Conservation (phyloP, 352 stramenopile genomes). For the Phytophthora aleatoria region DNA sequence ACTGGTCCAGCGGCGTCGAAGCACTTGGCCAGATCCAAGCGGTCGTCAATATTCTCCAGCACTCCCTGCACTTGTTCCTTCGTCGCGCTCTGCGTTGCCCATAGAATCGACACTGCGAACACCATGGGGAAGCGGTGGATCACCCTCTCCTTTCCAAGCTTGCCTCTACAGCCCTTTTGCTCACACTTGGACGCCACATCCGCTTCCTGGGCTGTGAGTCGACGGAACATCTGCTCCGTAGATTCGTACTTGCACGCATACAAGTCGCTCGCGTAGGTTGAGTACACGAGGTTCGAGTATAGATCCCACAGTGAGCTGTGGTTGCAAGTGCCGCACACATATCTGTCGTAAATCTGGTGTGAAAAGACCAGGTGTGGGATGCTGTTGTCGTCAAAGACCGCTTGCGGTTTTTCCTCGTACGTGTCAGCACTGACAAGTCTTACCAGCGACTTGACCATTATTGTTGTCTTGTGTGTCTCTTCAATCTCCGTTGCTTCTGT, state of each 20-base stretch:
- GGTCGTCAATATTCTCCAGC: conserved; percentile 66
- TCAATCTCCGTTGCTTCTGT: conserved; percentile 73
- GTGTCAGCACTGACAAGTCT: conserved; percentile 69
- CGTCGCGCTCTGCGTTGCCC: conserved; percentile 72
- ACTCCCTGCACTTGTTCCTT: conserved; percentile 78
- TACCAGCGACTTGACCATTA: conserved; percentile 76
- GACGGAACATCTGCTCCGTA: conserved; percentile 76
- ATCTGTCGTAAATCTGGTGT: conserved; percentile 88
- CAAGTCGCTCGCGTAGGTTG: conserved; percentile 78
- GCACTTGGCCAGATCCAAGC: conserved; percentile 73
- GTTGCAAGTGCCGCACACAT: conserved; percentile 68
- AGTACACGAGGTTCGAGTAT: conserved; percentile 87
- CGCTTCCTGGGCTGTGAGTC: conserved; percentile 55
- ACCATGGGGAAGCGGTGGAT: conserved; percentile 89
- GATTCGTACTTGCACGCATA: conserved; percentile 63
- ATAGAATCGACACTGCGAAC: conserved; percentile 85
- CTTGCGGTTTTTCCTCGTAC: conserved; percentile 63
- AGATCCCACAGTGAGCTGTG: conserved; percentile 73
- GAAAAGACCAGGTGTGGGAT: conserved; percentile 88
- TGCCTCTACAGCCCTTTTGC: conserved; percentile 56
- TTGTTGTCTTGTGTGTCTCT: conserved; percentile 75
- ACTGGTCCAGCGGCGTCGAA: conserved; percentile 73
- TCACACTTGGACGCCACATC: conserved; percentile 68
- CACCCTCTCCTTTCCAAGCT: conserved; percentile 74
- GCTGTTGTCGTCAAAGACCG: conserved; percentile 85